Percentiles rank a stretch among this genome's conserved stretches.
Evolutionary conservation across 2,329 filamentous ascomycete genomes (phyloP).

Genomic region (Diplocarpon mali): DNA sequence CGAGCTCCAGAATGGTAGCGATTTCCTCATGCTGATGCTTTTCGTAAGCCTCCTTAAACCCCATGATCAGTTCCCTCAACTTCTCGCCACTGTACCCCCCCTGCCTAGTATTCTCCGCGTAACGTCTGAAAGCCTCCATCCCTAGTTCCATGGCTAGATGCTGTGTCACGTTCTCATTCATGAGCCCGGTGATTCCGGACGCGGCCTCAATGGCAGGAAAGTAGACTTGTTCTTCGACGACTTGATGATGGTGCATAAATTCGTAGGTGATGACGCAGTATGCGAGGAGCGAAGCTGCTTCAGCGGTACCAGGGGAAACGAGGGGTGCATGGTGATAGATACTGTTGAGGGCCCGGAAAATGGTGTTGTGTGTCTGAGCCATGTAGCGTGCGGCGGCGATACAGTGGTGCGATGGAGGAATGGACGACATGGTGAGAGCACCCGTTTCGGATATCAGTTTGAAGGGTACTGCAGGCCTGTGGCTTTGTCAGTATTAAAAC

Average conservation of each 20-base stretch:
- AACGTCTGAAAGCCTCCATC: conserved; percentile 23
- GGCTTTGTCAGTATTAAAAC: neutral
- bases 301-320: conserved; percentile 18
- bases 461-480: conserved; percentile 16
- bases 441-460: conserved; percentile 12
- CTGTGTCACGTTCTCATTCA: conserved; percentile 27
- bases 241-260: conserved; percentile 29
- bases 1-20: conserved; percentile 19
- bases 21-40: conserved; percentile 26
- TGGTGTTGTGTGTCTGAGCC: conserved; percentile 25
- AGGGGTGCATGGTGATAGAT: conserved; percentile 27
- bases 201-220: conserved; percentile 29
- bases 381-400: conserved; percentile 20
- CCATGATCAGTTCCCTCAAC: conserved; percentile 19
- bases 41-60: conserved; percentile 19
- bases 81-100: conserved; percentile 20
- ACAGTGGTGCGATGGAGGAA: conserved; percentile 14
- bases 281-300: conserved; percentile 25
- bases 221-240: conserved; percentile 27
- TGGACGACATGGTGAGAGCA: conserved; percentile 4
- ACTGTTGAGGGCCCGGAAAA: conserved; percentile 27
- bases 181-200: conserved; percentile 23
- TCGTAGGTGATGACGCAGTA: conserved; percentile 26
- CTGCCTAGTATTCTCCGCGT: conserved; percentile 17
- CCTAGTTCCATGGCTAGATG: conserved; percentile 27